phyloP scores from a whole-genome alignment of 331 rosid species.

The Pyrus hybrid region DNA sequence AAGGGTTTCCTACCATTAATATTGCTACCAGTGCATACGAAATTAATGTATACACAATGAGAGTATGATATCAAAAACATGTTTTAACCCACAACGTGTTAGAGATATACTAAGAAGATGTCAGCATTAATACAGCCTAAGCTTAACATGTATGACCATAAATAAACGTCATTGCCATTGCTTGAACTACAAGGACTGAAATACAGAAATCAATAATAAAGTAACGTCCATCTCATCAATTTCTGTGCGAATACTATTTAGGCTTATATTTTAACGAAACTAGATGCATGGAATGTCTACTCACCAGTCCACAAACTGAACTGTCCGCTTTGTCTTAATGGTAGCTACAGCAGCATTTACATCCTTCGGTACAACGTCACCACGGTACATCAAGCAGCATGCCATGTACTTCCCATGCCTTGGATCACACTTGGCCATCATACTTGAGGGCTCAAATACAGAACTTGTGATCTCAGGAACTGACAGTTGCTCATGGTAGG shows the following conservation, averaged over 20 bases:
- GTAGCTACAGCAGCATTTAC: constrained; percentile 49
- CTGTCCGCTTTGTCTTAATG: constrained; percentile 51
- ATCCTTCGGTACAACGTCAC: constrained; percentile 63
- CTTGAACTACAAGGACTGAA: not conserved
- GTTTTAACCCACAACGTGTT: not conserved
- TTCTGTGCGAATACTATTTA: not conserved
- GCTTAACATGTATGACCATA: not conserved
- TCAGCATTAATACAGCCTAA: not conserved
- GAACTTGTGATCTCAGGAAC: constrained; percentile 66
- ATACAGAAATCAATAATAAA: not conserved
- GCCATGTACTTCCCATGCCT: constrained; percentile 77
- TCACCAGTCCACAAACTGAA: constrained; percentile 73
- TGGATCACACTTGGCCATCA: constrained; percentile 78
- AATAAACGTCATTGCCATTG: not conserved
- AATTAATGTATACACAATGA: not conserved
- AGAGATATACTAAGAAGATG: not conserved
- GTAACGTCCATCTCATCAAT: not conserved
- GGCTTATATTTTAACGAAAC: not conserved
- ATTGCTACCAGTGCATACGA: too few relatives aligned
- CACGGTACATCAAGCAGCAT: constrained; percentile 70
- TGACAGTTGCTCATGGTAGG: constrained; percentile 52
- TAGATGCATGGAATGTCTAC: not conserved
- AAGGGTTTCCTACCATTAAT: not conserved
- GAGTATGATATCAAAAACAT: not conserved
- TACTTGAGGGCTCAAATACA: constrained; percentile 64